Evolutionary conservation across 306 rosid species (phyloP), one percentile per base, ranked within the genome.

Genomic region (Macrotyloma uniflorum): DNA sequence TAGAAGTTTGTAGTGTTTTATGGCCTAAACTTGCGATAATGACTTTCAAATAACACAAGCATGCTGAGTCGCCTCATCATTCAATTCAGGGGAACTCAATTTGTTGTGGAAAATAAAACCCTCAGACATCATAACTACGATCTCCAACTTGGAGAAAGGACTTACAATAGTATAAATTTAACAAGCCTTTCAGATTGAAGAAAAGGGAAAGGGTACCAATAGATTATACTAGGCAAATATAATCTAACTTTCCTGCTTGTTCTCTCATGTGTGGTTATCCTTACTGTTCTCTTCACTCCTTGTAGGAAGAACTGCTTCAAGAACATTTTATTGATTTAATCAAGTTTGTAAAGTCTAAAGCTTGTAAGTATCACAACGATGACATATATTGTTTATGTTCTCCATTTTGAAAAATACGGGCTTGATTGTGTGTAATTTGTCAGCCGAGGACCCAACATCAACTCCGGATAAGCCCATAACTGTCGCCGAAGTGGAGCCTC

Each of bases 251-350:
- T 38, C 69, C 32, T 26, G 38, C 70, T n/a, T 4, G 26, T 55
- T 67, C 65, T 67, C 65, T 81, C 23, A 73, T 38, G 63, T 69
- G 66, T 33, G 38, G 50, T 54, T 59, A 38, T 58, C 83, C 42
- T 78, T 15, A 87, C 36, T 22, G 54, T 67, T 80, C 19, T 65
- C 42, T 63, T 16, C 59, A 50, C 53, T 85, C 77, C 69, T 66
- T 90, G 93, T 93, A 94, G 98, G 98, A 95, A 84, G 98, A 92
- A 78, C 86, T 95, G 77, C 92, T 95, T 70, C 92, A 88, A 54
- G 97, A 90, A 86, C 98, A 92, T 80, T 95, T 95, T 23, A 85
- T 85, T 38, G 83, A 81, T 84, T 69, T 95, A 72, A 92, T 95
- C 86, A 95, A 89, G 85, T 95, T 95, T 71, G 98, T 95, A 5